A percentile compares a stretch with the other conserved stretches of the same genome.
These are phyloP conservation scores for Pichia sp. DNA, from an alignment of 1,139 yeast genomes.

Conservation along the genomic window DNA sequence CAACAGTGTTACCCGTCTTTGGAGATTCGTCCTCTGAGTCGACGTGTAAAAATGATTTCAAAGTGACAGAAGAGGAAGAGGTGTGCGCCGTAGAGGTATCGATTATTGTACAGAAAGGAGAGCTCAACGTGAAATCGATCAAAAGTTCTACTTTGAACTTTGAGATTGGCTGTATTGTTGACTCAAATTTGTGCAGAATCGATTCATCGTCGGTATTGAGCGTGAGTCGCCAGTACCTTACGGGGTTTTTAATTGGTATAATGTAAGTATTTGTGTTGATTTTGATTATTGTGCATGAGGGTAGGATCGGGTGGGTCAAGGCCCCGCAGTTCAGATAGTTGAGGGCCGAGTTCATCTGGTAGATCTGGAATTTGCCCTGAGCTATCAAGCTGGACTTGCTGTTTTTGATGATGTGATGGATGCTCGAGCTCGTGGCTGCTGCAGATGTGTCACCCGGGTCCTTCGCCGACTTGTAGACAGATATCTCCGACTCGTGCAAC, in stretches of 20 bases:
- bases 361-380: conserved; percentile 61
- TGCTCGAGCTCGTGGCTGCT: background rate
- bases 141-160: conserved; percentile 11
- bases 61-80: background rate
- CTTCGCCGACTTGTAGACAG: conserved; percentile 15
- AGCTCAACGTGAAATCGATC: conserved; percentile 7
- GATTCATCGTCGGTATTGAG: conserved; percentile 33
- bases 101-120: conserved; percentile 15
- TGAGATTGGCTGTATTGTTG: conserved; percentile 11
- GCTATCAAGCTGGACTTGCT: conserved; percentile 40
- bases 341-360: conserved; percentile 43
- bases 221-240: conserved; percentile 64
- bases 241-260: conserved; percentile 65
- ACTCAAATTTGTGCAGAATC: conserved; percentile 6
- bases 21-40: conserved; percentile 28
- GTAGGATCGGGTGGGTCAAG: conserved; percentile 62
- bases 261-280: conserved; percentile 51
- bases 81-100: background rate
- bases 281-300: conserved; percentile 54
- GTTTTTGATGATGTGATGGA: conserved; percentile 1
- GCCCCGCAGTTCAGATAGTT: conserved; percentile 54
- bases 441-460: background rate
- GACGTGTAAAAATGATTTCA: conserved; percentile 24
- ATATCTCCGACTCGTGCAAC: conserved; percentile 14
- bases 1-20: background rate